Percentiles rank a stretch among this genome's conserved stretches.
These are phyloP conservation scores for Arabidopsis arenosa DNA, from an alignment of 345 rosid species.

Conservation along the genomic window DNA sequence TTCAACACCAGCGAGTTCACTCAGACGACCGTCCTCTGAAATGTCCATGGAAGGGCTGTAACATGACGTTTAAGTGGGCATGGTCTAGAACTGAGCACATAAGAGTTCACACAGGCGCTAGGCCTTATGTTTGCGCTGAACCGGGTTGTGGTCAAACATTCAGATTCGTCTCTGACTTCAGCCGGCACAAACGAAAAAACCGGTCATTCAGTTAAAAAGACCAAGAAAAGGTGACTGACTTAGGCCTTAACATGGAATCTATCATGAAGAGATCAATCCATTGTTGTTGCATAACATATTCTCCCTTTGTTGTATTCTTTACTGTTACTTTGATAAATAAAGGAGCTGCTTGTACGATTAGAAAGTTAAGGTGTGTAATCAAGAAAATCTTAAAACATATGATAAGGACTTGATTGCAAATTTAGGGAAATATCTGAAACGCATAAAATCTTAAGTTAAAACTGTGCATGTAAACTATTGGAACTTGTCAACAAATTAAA, in stretches of 20 bases:
- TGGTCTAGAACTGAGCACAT: constrained; percentile 98
- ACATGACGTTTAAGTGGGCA: constrained; percentile 98
- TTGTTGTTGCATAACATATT: constrained; percentile 24
- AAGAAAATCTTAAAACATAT: neutral
- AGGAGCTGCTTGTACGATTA: neutral
- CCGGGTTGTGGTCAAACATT: constrained; percentile 93
- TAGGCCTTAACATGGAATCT: constrained; percentile 25
- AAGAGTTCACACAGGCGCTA: constrained; percentile 97
- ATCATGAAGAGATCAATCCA: no score
- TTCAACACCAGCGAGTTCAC: constrained; percentile 94
- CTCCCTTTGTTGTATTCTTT: neutral
- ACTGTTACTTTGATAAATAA: neutral
- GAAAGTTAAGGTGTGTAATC: neutral
- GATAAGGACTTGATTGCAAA: constrained; percentile 8
- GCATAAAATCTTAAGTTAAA: constrained; percentile 4
- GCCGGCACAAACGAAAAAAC: constrained; percentile 97
- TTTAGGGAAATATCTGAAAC: neutral
- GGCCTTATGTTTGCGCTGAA: constrained; percentile 84
- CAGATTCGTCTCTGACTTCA: constrained; percentile 91
- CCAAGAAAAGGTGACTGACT: constrained; percentile 45
- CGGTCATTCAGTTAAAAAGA: constrained; percentile 80
- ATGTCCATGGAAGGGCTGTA: constrained; percentile 99
- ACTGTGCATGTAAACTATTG: constrained; percentile 24
- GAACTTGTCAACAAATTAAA: constrained; percentile 28
- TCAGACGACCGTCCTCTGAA: constrained; percentile 92